Base-by-base conservation (phyloP, 2,329 filamentous ascomycete genomes). In the Fusarium sp. region DNA sequence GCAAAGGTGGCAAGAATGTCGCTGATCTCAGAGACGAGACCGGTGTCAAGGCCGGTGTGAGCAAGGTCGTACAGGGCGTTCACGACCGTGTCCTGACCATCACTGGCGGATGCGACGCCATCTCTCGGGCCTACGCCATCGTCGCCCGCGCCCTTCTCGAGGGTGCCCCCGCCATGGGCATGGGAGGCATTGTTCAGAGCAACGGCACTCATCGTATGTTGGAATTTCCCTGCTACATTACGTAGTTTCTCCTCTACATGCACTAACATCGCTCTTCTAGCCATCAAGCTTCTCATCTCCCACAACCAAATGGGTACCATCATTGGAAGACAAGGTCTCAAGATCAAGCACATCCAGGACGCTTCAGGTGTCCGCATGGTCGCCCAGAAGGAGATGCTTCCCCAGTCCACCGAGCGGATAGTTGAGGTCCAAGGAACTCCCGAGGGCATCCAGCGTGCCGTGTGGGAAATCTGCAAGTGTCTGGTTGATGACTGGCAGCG, bases 281-380 rank as follows among this genome's bases (percentile, higher is more conserved):
- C 96, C 71, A 94, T 99, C 83, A 98, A 98, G 82, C 92, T 99
- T 35, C 92, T 99, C 82, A 98, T 99, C 84, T 99, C 96, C 37
- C 96, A 99, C 87, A 98, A 98, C 84, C 96, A 99, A 86, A 99
- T 99, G 96, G 96, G 96, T 72, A 99, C 96, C 79, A 98, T 99
- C 86, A 99, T 99, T 81, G 96, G 96, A 79, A 92, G 95, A 76
- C 94, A 97, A 83, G 96, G 96, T 69, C 89, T 98, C 77, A 99
- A 98, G 89, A 99, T 99, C 89, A 99, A 99, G 89, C 94, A 98
- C 83, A 99, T 99, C 77, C 96, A 99, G 83, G 96, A 99, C 83
- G 92, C 92, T 34, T 98, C 96, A 6, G 95, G 95, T 75, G 96
- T 98, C 68, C 95, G 96, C 81, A 99, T 99, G 96, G 95, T 99